Evolutionary conservation across 805 yeast genomes (phyloP).

Genomic region (Kodamaea restingae): DNA sequence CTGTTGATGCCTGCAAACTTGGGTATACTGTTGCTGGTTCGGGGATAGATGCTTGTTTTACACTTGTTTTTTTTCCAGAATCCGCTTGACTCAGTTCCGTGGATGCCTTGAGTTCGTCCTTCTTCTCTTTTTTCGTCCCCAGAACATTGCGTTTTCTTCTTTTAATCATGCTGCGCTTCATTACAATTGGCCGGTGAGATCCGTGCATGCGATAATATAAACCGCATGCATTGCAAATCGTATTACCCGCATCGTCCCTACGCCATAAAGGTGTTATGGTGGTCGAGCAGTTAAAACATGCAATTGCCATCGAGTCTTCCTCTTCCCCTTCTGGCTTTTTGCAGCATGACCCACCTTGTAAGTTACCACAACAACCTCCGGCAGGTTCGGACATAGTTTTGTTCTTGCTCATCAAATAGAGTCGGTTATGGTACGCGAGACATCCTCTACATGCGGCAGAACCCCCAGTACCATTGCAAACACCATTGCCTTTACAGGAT

Average conservation of each 20-base stretch:
- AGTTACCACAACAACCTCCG: conserved; percentile 1
- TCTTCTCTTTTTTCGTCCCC: conserved; percentile 1
- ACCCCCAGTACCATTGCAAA: conserved; percentile 88
- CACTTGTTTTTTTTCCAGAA: too few relatives aligned
- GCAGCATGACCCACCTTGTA: conserved; percentile 4
- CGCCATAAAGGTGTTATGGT: conserved; percentile 88
- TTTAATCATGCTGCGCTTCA: conserved; percentile 71
- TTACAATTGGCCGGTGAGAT: conserved; percentile 66
- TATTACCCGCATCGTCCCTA: conserved; percentile 74
- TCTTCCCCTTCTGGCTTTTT: conserved; percentile 6
- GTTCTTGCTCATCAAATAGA: conserved; percentile 36
- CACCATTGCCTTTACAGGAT: conserved; percentile 69
- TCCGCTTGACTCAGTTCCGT: too few relatives aligned
- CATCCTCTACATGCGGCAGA: conserved; percentile 75
- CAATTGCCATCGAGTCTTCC: conserved; percentile 53
- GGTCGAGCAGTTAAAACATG: conserved; percentile 80
- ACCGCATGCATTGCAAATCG: conserved; percentile 88
- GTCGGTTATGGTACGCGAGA: conserved; percentile 76
- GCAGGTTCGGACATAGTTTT: conserved; percentile 3
- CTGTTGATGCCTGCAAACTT: too few relatives aligned
- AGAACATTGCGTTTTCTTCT: conserved; percentile 54
- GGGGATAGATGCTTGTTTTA: too few relatives aligned
- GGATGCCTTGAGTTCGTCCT: neutral
- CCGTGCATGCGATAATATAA: conserved; percentile 74
- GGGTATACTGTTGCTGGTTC: too few relatives aligned